Base-by-base conservation (phyloP, 768 basidiomycete genomes). In the Ramaria sp. region DNA sequence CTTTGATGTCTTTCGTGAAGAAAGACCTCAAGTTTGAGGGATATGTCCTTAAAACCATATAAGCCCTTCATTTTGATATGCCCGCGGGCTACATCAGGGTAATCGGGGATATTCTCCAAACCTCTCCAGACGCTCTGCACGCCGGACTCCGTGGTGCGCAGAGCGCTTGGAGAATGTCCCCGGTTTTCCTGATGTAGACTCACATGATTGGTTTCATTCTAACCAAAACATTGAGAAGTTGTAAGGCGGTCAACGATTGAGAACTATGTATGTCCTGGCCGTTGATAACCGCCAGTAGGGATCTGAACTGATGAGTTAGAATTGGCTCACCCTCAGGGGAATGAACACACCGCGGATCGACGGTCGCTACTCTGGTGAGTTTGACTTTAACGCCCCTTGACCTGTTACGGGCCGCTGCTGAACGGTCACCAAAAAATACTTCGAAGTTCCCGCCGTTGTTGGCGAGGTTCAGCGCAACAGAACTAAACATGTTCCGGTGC, bases 191-290 rank as follows among this genome's bases (percentile, higher is more conserved):
- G n/a, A n/a, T n/a, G n/a, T n/a, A 45, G 27, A 54, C 39, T 20
- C 45, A 57, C 55, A 57, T 48, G 1, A 57, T 57, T 7, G 55
- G 55, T 20, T 57, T 48, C 55, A 57, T 57, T 31, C 46, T 49
- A 17, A 57, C 19, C 24, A 57, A 38, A 19, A 57, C 24, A 27
- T 57, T 57, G 5, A 57, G 47, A 7, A 57, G 27, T 33, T 46
- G 31, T 2, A 57, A 5, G 1, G 47, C 37, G 24, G 46, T 57
- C 22, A 49, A 20, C 12, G 55, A 57, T 11, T 50, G 6, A 22
- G 55, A 50, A 45, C 24, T 37, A 38, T 57, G 31, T 1, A 1
- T 15, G 2, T 7, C 37, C 31, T 57, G 27, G 12, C 55, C 45
- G 37, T 57, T 50, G n/a, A 57, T 47, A 10, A 57, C 55, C 11